Evolutionary conservation across 2,329 filamentous ascomycete genomes (phyloP), one percentile per base, ranked within the genome.

Genomic region (Exophiala sp.): DNA sequence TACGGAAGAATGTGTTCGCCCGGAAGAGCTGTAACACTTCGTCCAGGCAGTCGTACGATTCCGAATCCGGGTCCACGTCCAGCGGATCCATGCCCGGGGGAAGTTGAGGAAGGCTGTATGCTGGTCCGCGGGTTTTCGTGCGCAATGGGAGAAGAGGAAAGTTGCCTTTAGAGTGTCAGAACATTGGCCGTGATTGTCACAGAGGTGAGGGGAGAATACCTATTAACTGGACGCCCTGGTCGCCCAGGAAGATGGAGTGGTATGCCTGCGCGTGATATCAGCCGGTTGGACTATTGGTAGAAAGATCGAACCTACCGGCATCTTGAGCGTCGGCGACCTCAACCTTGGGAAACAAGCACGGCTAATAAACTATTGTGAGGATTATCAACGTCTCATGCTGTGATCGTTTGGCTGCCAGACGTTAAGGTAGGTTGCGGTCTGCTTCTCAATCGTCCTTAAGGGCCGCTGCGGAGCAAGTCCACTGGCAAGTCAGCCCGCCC

Each of bases 1-100:
- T 98, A 64, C 93, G 86, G 79, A 97, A 98, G 72, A 98, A 91
- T 53, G 91, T 96, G 76, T 98, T 97, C 63, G 93, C 91, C 58
- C 93, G 88, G 79, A 97, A 98, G 43, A 97, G 80, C 10, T 84
- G 79, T 48, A 98, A 79, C 44, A 94, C 83, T 75, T 98, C 93
- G 72, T 98, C 93, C 48, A 97, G 80, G 56, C 93, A 87, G 74
- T 98, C 93, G 77, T 97, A 97, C 64, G 86, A 90, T 69, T 95
- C 88, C 70, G 82, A 84, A 68, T 93, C 88, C 43, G 89, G 85
- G 68, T 96, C 88, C 62, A 77, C 67, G 48, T 75, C 71, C 46
- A 71, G 61, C 23, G 75, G 71, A 53, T 68, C 65, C 50, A 65
- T 65, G 70, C 82, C 79, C 68, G 73, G 63, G 55, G 81, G 73